Percentiles rank a stretch among this genome's conserved stretches.
Evolutionary conservation across 23 red algal genomes (phyloP).

Genomic region (Gracilaria gracilis): DNA sequence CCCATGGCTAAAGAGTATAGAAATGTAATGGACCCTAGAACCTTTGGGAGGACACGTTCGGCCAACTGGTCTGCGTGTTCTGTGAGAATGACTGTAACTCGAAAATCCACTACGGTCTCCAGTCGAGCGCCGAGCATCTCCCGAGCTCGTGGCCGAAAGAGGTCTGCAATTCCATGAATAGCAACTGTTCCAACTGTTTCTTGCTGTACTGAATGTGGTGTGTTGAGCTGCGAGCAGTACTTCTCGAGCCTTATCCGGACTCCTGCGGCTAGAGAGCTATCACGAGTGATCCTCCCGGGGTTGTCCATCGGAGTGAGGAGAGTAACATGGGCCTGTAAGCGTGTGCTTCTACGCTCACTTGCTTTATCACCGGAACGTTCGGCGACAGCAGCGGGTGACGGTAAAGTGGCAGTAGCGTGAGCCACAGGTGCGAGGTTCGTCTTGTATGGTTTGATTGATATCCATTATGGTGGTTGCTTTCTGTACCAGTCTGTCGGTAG

Average conservation of each 20-base stretch:
- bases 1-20: not conserved
- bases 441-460: too few species aligned
- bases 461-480: too few species aligned
- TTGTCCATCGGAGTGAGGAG: conserved; percentile 6
- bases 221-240: conserved; percentile 29
- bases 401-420: too few species aligned
- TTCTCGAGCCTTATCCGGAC: not conserved
- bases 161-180: not conserved
- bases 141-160: not conserved
- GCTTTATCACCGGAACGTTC: not conserved
- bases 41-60: conserved; percentile 11
- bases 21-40: not conserved
- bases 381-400: too few species aligned
- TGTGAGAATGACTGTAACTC: not conserved
- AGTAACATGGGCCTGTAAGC: not conserved
- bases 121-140: conserved; percentile 1
- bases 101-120: conserved; percentile 15
- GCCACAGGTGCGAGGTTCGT: too few species aligned
- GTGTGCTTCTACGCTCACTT: not conserved
- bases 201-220: not conserved
- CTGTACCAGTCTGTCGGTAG: too few species aligned
- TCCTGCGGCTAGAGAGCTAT: not conserved
- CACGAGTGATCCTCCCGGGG: not conserved
- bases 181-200: not conserved
- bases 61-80: conserved; percentile 24